Conservation (phyloP, 345 rosid species). For the Citrus glauca region DNA sequence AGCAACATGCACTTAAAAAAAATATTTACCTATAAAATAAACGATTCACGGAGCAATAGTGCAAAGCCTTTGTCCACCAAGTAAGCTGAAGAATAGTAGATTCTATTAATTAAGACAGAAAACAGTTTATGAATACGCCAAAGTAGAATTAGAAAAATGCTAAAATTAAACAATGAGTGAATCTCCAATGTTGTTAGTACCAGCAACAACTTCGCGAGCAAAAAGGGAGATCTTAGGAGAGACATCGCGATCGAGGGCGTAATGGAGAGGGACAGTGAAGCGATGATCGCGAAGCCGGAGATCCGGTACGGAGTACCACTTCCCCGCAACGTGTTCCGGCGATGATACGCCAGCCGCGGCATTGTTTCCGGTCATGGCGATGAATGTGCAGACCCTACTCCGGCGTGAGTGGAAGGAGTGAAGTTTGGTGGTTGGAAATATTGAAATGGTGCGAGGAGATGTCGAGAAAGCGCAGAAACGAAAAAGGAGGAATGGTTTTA, state of each 20-base stretch:
- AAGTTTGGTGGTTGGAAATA: neutral
- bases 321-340: conserved; percentile 49
- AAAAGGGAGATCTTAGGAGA: conserved; percentile 63
- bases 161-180: neutral
- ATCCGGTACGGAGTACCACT: conserved; percentile 77
- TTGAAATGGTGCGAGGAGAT: conserved; percentile 13
- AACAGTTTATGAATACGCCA: neutral
- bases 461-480: neutral
- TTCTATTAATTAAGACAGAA: neutral
- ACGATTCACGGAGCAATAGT: neutral
- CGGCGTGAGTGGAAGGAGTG: conserved; percentile 14
- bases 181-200: conserved; percentile 27
- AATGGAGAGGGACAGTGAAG: conserved; percentile 76
- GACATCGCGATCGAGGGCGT: conserved; percentile 29
- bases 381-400: conserved; percentile 10
- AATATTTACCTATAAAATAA: neutral
- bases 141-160: neutral
- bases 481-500: conserved; percentile 12
- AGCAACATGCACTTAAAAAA: neutral
- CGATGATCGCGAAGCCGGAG: conserved; percentile 83
- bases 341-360: conserved; percentile 13
- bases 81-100: neutral
- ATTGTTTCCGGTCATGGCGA: conserved; percentile 34
- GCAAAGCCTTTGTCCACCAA: neutral
- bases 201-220: conserved; percentile 81